Conservation (phyloP, 331 rosid genomes). For the Prunus yedoensis region DNA sequence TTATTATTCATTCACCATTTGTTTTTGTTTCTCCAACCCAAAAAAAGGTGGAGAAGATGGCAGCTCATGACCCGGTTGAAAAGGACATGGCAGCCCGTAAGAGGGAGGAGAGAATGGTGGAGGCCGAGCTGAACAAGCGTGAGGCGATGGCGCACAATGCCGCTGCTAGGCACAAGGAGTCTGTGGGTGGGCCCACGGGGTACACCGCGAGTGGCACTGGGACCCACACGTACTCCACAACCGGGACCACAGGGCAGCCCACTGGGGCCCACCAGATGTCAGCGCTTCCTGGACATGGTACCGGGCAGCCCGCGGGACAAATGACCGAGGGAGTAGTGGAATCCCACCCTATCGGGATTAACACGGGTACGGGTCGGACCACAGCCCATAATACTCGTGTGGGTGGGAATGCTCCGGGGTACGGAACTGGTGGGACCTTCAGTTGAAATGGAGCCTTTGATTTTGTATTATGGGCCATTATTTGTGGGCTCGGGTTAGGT, state of each 20-base stretch:
- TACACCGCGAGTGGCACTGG: background rate
- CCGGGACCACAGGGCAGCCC: constrained; percentile 40
- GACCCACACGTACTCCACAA: constrained; percentile 17
- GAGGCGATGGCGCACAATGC: constrained; percentile 49
- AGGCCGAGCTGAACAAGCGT: constrained; percentile 53
- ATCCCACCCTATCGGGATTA: constrained; percentile 34
- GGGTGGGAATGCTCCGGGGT: constrained; percentile 20
- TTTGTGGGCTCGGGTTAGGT: background rate
- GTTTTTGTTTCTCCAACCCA: background rate
- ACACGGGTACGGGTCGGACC: constrained; percentile 35
- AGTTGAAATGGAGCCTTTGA: constrained; percentile 5
- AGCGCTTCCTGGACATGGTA: constrained; percentile 40
- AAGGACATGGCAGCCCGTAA: constrained; percentile 47
- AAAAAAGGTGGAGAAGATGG: constrained; percentile 50
- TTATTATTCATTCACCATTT: background rate
- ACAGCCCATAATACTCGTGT: constrained; percentile 27
- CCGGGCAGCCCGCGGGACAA: constrained; percentile 42
- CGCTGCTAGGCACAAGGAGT: constrained; percentile 4
- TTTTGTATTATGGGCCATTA: background rate
- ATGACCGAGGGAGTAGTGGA: constrained; percentile 46
- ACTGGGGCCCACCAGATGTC: constrained; percentile 41
- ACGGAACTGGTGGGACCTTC: constrained; percentile 44
- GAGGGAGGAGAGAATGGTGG: constrained; percentile 31
- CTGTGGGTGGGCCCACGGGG: background rate
- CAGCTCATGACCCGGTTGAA: constrained; percentile 45